Base-by-base conservation (phyloP, 2,329 filamentous ascomycete species). In the Cytospora paraplurivora region DNA sequence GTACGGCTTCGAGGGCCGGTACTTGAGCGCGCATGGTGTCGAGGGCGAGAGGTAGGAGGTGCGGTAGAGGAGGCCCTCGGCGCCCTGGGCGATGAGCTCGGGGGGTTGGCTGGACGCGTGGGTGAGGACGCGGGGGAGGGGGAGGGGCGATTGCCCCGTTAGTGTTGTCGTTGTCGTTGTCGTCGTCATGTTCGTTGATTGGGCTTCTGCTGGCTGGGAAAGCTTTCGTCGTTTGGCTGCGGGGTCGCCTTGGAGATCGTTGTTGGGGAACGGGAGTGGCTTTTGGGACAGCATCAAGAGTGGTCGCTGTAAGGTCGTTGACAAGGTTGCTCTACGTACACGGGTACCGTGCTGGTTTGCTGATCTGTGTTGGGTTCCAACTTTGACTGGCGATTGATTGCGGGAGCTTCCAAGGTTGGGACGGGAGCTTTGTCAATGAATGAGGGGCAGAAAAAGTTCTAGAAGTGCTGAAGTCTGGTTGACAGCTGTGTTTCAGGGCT, bases 61-160 rank as follows among this genome's bases (percentile, higher is more conserved):
- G 76, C 88, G 89, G 85, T 96, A 98, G 73, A 99, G 86, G 68
- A 94, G 92, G 65, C 92, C 93, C 85, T 99, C 95, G 74, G 95
- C 95, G 78, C 95, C 95, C 82, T 98, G 95, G 63, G 92, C 89
- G 70, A 98, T 86, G 72, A 97, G 90, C 56, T 74, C 76, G 67
- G 92, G 87, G 56, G 85, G 76, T 69, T 81, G 75, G 47, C 85
- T 80, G 66, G 84, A 79, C 74, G 85, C 84, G 78, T 86, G 79
- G 64, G 82, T 81, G 76, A 93, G 89, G 69, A 89, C 83, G 38
- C 81, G 76, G 44, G 89, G 89, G 67, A 91, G 87, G 68, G 81
- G 77, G 70, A 81, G 81, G 61, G 70, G 64, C 56, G 71, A 72
- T 37, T 63, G 55, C 41, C 38, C 47, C 37, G 66, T 38, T 56